Evolutionary conservation across 2,329 filamentous ascomycete genomes (phyloP), one percentile per base, ranked within the genome.

Genomic region (Penicillium sp.): DNA sequence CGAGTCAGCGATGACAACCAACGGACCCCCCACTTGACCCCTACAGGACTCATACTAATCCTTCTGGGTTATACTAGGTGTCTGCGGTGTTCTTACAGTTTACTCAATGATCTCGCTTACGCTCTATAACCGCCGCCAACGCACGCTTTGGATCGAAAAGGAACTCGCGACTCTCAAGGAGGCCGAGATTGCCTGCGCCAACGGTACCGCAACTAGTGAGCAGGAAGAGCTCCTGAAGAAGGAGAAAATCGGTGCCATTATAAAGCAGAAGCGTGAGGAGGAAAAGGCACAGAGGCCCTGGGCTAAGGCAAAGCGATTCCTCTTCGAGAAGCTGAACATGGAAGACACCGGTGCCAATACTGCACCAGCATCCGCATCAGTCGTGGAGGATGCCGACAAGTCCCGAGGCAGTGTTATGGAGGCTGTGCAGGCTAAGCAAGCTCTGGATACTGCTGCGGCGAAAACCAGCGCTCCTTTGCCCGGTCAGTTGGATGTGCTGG

Each of bases 81-180:
- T 87, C 59, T 79, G 81, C 50, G 83, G 79, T 63, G 81, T 82
- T 40, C 80, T 88, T 43, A 85, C 85, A 37, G 79, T 83, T 38
- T 87, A 87, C 69, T 85, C 86, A 10, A 79, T 87, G 61, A 80
- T 83, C 57, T 86, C 87, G 66, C 83, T 89, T 78, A 79, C 88
- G 56, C 73, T 87, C 57, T 85, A 88, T 75, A 89, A 89, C 71
- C 82, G 86, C 53, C 79, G 82, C 56, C 85, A 87, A 76, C 79
- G 82, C 55, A 79, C 79, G 37, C 82, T 87, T 60, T 89, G 81
- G 78, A 79, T 85, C 60, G 80, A 85, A 66, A 71, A 68, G 46
- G 75, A 79, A 63, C 56, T 78, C 49, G 68, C 74, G 60, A 68
- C 65, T 24, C 68, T 79, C n/a, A 69, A 75, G 38, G 69, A 75